Evolutionary conservation across 108 stramenopile genomes (phyloP).

Genomic region (Skeletonema costatum): DNA sequence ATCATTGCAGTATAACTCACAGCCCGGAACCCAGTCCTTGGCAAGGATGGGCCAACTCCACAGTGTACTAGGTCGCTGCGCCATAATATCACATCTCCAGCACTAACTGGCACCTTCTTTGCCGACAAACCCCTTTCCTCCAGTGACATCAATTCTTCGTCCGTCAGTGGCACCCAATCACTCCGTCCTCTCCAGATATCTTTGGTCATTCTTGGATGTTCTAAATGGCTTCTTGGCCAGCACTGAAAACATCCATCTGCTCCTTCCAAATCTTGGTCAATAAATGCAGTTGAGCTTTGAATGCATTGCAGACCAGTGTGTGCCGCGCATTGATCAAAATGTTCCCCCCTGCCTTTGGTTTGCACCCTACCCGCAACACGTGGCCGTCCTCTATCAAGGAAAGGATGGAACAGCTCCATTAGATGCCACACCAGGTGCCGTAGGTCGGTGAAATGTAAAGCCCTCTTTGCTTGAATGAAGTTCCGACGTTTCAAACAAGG

Average conservation of each 20-base stretch:
- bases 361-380: constrained; percentile 28
- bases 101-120: constrained; percentile 12
- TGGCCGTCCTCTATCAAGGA: constrained; percentile 13
- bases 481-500: constrained; percentile 45
- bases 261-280: constrained; percentile 26
- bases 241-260: constrained; percentile 41
- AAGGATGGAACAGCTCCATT: constrained; percentile 21
- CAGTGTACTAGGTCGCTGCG: constrained; percentile 51
- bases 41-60: constrained; percentile 16
- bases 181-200: constrained; percentile 37
- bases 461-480: constrained; percentile 64
- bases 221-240: constrained; percentile 32
- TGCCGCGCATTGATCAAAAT: constrained; percentile 39
- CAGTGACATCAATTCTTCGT: constrained; percentile 21
- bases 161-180: constrained; percentile 39
- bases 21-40: constrained; percentile 13
- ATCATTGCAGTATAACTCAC: constrained; percentile 24
- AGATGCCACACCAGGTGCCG: constrained; percentile 13
- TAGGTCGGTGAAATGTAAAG: constrained; percentile 52
- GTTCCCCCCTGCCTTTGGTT: constrained; percentile 21
- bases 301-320: constrained; percentile 23
- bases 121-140: constrained; percentile 16
- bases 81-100: constrained; percentile 64
- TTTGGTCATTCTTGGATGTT: constrained; percentile 22
- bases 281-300: constrained; percentile 29